A percentile compares a stretch with the other conserved stretches of the same genome.
These are phyloP conservation scores for Hirschfeldia incana DNA, from an alignment of 345 rosid genomes.

Conservation along the genomic window DNA sequence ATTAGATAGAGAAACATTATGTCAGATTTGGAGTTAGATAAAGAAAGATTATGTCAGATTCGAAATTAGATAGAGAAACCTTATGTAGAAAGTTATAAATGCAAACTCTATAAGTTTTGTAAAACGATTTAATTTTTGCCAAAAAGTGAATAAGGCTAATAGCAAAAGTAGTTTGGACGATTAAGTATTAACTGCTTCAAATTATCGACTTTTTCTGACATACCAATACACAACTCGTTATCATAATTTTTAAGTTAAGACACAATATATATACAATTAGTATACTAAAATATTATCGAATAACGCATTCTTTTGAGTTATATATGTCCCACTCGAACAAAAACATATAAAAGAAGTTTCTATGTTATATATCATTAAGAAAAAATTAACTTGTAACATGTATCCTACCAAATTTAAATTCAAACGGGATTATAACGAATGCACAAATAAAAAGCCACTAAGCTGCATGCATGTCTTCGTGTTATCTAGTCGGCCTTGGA, in stretches of 20 bases:
- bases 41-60: not conserved
- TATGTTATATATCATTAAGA: too few relatives aligned
- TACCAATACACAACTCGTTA: too few relatives aligned
- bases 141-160: not conserved
- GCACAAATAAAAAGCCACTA: not conserved
- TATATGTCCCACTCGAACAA: too few relatives aligned
- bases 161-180: not conserved
- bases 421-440: not conserved
- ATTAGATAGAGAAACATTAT: not conserved
- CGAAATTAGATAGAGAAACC: not conserved
- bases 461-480: not conserved
- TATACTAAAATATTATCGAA: too few relatives aligned
- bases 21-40: not conserved
- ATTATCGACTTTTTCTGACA: not conserved
- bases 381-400: not conserved
- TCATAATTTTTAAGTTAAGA: too few relatives aligned
- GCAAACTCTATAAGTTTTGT: not conserved
- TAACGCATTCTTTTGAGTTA: too few relatives aligned
- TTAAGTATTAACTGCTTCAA: not conserved
- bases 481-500: not conserved
- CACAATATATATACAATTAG: too few relatives aligned
- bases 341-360: too few relatives aligned
- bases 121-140: not conserved
- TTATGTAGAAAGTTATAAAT: not conserved
- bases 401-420: not conserved